Evolutionary conservation across 1,284 basidiomycete genomes (phyloP), one percentile per base, ranked within the genome.

Genomic region (Fistulinella staudtii): DNA sequence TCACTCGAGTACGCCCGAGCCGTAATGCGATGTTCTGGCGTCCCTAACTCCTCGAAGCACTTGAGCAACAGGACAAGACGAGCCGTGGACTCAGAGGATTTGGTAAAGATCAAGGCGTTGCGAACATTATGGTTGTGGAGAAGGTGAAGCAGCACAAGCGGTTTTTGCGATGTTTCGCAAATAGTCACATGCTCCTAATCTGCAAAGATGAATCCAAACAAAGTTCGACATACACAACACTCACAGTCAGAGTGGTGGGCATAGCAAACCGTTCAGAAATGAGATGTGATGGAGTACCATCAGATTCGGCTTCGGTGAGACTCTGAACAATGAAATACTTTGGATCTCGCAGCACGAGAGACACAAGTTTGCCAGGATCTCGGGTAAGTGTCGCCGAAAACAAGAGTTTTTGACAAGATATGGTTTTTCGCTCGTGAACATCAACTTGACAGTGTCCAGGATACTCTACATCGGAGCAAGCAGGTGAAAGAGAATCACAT

Each of bases 321-420:
- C 56, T 61, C 54, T 86, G 87, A 9, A 99, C 85, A 34, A 95
- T 79, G 53, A 95, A 89, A 67, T 96, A 99, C 57, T 89, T 85
- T 1, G 95, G 89, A 45, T 89, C 70, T 40, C 80, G 71, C 18
- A 99, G 71, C 24, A 85, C 79, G 22, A 99, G 74, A 1, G 90
- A 82, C 1, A 86, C 82, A 36, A 99, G 86, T 62, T 93, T 95
- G 20, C 88, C 84, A 0, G 96, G 95, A 67, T 99, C 94, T 7
- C 88, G 80, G 1, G 93, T 97, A 18, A 99, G 76, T 0, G 96
- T 99, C 0, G 96, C 96, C 2, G 94, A 97, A 69, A 99, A 98
- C 4, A 99, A 74, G 7, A 99, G 75, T 61, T 98, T 99, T 63
- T 98, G 95, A 53, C 94, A 95, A 41, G 91, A 85, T 6, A 73